Percentiles rank a stretch among this genome's conserved stretches.
phyloP scores from a whole-genome alignment of 805 yeast species.

The Suhomyces xylopsoci region DNA sequence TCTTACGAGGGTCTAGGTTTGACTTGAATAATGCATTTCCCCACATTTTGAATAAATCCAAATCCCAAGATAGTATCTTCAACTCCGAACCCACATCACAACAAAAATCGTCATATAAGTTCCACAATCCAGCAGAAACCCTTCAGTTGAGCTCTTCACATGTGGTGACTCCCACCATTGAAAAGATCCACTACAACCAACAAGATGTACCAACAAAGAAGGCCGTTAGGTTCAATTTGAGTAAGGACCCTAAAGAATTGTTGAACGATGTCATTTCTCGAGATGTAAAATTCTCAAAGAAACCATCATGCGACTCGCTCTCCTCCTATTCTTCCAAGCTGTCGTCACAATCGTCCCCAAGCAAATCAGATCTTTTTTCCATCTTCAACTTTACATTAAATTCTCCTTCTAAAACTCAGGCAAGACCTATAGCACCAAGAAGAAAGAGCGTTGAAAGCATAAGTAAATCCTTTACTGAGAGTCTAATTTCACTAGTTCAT shows the following conservation, averaged over 20 bases:
- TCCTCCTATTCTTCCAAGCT: conserved; percentile 1
- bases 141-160: conserved; percentile 13
- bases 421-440: background rate
- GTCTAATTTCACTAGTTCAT: conserved; percentile 23
- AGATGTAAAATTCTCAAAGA: conserved; percentile 2
- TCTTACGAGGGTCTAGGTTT: conserved; percentile 31
- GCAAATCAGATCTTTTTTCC: conserved; percentile 12
- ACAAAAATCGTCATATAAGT: conserved; percentile 16
- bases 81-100: conserved; percentile 1
- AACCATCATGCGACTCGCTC: background rate
- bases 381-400: conserved; percentile 16
- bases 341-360: conserved; percentile 1
- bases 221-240: conserved; percentile 1
- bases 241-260: conserved; percentile 12
- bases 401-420: conserved; percentile 14
- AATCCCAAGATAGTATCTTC: conserved; percentile 24
- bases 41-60: conserved; percentile 21
- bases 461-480: conserved; percentile 30
- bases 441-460: conserved; percentile 19
- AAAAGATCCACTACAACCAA: conserved; percentile 23
- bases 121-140: conserved; percentile 37
- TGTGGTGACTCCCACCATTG: conserved; percentile 30
- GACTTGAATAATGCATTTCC: conserved; percentile 31
- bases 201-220: background rate
- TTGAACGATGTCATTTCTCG: conserved; percentile 18